These are phyloP conservation scores for Neofusicoccum ribis DNA, from an alignment of 2,329 filamentous ascomycete genomes.

Conservation along the genomic window DNA sequence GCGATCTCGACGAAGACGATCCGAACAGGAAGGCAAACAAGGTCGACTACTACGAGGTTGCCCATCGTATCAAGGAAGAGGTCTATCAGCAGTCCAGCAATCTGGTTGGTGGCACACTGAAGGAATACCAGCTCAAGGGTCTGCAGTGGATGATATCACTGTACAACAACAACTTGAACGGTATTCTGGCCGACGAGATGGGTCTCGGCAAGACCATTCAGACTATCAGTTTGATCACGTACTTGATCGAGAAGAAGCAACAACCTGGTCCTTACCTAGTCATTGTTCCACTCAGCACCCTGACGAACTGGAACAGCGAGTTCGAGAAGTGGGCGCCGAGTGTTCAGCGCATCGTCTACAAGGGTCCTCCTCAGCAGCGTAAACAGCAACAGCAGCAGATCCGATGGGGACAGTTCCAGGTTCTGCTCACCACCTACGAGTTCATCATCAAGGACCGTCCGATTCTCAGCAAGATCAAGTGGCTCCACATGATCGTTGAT, in stretches of 20 bases:
- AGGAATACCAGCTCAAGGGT: conserved; percentile 98
- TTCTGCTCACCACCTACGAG: conserved; percentile 95
- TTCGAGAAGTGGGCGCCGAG: conserved; percentile 98
- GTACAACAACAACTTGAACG: conserved; percentile 99
- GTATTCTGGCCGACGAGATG: conserved; percentile 98
- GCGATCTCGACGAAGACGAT: conserved; percentile 68
- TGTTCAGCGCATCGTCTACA: conserved; percentile 88
- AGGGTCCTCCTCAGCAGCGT: conserved; percentile 83
- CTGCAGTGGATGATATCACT: conserved; percentile 99
- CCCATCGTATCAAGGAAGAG: conserved; percentile 92
- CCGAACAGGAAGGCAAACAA: conserved; percentile 69
- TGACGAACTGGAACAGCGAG: conserved; percentile 98
- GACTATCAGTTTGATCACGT: conserved; percentile 95
- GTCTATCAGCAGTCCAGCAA: conserved; percentile 80
- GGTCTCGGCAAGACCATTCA: conserved; percentile 99
- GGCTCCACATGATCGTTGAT: conserved; percentile 99
- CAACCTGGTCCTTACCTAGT: conserved; percentile 92
- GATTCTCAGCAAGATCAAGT: conserved; percentile 95
- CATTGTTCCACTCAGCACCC: conserved; percentile 92
- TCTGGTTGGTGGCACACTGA: conserved; percentile 86
- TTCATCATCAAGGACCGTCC: conserved; percentile 99
- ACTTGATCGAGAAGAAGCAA: conserved; percentile 93
- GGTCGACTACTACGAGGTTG: conserved; percentile 98
- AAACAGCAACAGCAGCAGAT: conserved; percentile 93
- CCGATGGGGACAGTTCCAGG: conserved; percentile 92